Conservation (phyloP, 2,329 filamentous ascomycete species). For the Acrodontium crateriforme region DNA sequence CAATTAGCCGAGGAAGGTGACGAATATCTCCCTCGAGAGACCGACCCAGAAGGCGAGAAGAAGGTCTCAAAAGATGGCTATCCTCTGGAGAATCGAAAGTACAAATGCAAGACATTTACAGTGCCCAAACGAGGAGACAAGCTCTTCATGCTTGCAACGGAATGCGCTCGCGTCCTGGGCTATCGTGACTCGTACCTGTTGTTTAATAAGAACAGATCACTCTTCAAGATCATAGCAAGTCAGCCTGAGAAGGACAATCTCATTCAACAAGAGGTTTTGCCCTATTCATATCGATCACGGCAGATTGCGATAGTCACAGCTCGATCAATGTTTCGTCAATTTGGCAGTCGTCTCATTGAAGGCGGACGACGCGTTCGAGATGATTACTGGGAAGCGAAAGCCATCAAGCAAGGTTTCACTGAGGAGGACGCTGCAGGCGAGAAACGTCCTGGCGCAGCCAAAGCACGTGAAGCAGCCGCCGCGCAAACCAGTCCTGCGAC, state of each 20-base stretch:
- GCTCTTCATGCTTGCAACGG: conserved; percentile 96
- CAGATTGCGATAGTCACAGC: conserved; percentile 98
- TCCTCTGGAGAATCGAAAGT: conserved; percentile 68
- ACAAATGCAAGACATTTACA: conserved; percentile 84
- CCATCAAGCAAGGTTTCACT: conserved; percentile 92
- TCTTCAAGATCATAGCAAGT: conserved; percentile 95
- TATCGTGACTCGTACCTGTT: conserved; percentile 96
- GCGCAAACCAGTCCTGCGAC: conserved; percentile 48
- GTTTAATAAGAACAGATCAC: conserved; percentile 95
- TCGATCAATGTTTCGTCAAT: conserved; percentile 96
- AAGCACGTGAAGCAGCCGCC: conserved; percentile 68
- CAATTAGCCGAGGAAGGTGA: conserved; percentile 80
- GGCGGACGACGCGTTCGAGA: conserved; percentile 84
- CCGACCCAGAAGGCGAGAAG: conserved; percentile 83
- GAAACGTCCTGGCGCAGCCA: conserved; percentile 84
- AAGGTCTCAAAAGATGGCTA: conserved; percentile 80
- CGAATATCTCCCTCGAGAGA: conserved; percentile 88
- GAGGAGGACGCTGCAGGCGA: conserved; percentile 92
- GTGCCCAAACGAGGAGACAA: conserved; percentile 85
- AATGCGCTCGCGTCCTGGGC: conserved; percentile 83
- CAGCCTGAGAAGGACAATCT: conserved; percentile 94
- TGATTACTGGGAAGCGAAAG: conserved; percentile 98
- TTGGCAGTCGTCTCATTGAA: conserved; percentile 84
- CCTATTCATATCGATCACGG: conserved; percentile 93
- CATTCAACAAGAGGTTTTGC: conserved; percentile 85